Conservation (phyloP, 73 alveolate species). For the Paramecium sexaurelia region DNA sequence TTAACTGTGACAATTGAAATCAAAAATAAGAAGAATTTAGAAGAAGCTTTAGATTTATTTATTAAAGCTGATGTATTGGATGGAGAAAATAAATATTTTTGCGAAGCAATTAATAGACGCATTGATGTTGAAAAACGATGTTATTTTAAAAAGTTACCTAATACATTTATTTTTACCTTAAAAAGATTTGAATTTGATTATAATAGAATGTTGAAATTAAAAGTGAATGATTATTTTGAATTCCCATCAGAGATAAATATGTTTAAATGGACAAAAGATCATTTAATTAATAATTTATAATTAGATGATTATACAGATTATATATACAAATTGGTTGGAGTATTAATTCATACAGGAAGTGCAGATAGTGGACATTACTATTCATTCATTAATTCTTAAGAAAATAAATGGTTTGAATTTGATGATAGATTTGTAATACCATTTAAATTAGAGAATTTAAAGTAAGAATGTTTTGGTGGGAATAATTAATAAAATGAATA, state of each 20-base stretch:
- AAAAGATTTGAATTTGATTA: conserved; percentile 95
- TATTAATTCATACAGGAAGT: conserved; percentile 70
- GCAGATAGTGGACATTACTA: conserved; percentile 76
- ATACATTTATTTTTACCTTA: conserved; percentile 84
- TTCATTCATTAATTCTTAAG: conserved; percentile 64
- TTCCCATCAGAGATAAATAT: conserved; percentile 88
- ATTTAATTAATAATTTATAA: conserved; percentile 64
- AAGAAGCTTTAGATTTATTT: conserved; percentile 80
- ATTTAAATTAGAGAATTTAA: conserved; percentile 60
- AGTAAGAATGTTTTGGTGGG: conserved; percentile 69
- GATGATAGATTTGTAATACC: conserved; percentile 57
- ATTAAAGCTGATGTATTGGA: conserved; percentile 81
- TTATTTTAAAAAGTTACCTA: conserved; percentile 82
- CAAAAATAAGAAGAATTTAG: conserved; percentile 73
- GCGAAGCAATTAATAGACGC: conserved; percentile 77
- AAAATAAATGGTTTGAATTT: conserved; percentile 68
- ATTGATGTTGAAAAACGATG: conserved; percentile 78
- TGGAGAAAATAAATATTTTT: conserved; percentile 80
- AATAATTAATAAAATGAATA: neutral
- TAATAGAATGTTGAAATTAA: conserved; percentile 88
- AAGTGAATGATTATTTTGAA: conserved; percentile 94
- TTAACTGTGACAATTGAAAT: conserved; percentile 88
- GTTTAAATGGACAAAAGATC: conserved; percentile 83
- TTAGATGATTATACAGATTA: conserved; percentile 60
- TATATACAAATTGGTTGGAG: conserved; percentile 65